These are phyloP conservation scores for Fistulinella cinereoalba DNA, from an alignment of 1,284 basidiomycete species.

Conservation along the genomic window DNA sequence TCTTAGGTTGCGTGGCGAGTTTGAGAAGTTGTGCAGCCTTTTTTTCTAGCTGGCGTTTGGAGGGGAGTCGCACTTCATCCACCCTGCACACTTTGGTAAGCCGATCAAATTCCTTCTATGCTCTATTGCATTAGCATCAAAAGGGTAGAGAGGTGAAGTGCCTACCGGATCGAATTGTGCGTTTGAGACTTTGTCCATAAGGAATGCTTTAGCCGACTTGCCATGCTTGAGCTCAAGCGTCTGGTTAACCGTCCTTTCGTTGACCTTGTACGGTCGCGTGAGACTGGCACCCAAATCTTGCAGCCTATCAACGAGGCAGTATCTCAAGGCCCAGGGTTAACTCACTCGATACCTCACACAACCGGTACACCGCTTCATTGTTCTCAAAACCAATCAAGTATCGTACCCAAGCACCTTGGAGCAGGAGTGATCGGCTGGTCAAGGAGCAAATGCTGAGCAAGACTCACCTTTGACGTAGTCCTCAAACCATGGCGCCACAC, in stretches of 20 bases:
- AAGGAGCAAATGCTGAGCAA: neutral
- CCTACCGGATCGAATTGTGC: constrained; percentile 55
- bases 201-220: constrained; percentile 52
- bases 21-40: constrained; percentile 62
- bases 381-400: constrained; percentile 63
- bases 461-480: constrained; percentile 69
- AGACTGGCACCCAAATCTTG: constrained; percentile 43
- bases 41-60: constrained; percentile 60
- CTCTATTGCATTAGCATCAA: constrained; percentile 9
- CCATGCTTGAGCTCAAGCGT: constrained; percentile 72
- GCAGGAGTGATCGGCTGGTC: constrained; percentile 9
- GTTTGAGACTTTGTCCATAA: constrained; percentile 84
- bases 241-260: constrained; percentile 60
- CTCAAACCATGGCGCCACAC: constrained; percentile 72
- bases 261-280: constrained; percentile 72
- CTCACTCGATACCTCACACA: constrained; percentile 77
- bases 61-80: constrained; percentile 66
- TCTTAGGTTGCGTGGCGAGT: constrained; percentile 59
- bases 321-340: constrained; percentile 14
- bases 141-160: constrained; percentile 7
- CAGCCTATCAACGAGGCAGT: constrained; percentile 8
- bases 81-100: constrained; percentile 45
- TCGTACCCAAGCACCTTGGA: constrained; percentile 74
- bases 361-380: constrained; percentile 69
- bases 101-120: constrained; percentile 73